Evolutionary conservation across 2,329 filamentous ascomycete species (phyloP), one percentile per base, ranked within the genome.

Genomic region (Trichoderma gracile): DNA sequence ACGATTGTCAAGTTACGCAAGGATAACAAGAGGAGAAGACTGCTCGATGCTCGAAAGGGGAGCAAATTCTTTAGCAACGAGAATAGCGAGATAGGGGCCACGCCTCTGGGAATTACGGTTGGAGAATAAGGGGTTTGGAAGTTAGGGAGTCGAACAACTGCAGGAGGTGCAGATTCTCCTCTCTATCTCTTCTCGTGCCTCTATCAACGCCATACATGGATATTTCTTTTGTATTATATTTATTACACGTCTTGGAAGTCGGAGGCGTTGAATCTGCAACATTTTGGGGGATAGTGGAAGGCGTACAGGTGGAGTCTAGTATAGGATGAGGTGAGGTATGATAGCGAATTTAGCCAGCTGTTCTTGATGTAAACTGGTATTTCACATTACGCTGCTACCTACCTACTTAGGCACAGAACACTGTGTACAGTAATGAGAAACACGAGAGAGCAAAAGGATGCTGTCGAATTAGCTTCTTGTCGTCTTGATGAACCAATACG

Each of bases 1-100:
- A 61, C 65, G 15, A 53, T 65, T 4, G 52, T 50, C 17, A 66
- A 65, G 25, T 63, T 66, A 4, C 65, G 65, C 33, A 65, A 53
- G 50, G 62, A 66, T 15, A 54, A 58, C 15, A 50, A 63, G 8
- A 46, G 17, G 15, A 55, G 58, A 25, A 61, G 23, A 38, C 40
- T 53, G 9, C 55, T 57, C 25, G 55, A 47, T 27, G 19, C 49
- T 38, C 23, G 47, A 52, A 46, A 55, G 25, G 55, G 54, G 25
- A 50, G 65, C 53, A 53, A 53, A 14, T 17, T 33, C 5, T 56
- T 58, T 3, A 57, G 43, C 23, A 15, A 43, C 14, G 58, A 58
- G n/a, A 57, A 56, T 38, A 49, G 50, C 55, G 53, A 58, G 30
- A 33, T 27, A 6, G 40, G 52, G 0, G 42, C 38, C 7, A 9